These are phyloP conservation scores for Russula compacta DNA, from an alignment of 768 basidiomycete genomes.

Conservation along the genomic window DNA sequence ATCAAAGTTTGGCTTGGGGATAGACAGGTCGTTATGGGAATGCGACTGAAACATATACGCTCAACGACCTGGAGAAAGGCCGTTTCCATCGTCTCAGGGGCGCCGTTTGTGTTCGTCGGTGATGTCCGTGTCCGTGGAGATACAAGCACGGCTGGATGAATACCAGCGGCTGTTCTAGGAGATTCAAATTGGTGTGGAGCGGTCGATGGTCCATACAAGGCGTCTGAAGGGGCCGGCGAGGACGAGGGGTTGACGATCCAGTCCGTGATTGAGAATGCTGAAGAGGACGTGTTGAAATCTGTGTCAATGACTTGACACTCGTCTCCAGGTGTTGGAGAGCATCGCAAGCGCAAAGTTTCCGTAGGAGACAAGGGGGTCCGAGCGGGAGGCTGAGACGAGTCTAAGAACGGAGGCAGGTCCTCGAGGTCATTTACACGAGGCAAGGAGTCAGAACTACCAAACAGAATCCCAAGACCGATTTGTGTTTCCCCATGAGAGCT, in stretches of 20 bases:
- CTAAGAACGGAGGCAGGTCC: background rate
- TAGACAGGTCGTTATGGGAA: background rate
- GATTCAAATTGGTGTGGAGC: background rate
- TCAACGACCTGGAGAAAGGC: constrained; percentile 1
- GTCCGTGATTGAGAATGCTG: constrained; percentile 12
- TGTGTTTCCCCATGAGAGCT: background rate
- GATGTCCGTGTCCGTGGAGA: background rate
- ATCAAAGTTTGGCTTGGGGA: constrained; percentile 2
- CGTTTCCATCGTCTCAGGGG: background rate
- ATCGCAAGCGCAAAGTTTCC: background rate
- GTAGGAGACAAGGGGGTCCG: background rate
- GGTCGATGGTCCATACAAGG: background rate
- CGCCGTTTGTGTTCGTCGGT: background rate
- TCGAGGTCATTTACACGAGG: background rate
- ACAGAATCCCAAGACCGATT: constrained; percentile 17
- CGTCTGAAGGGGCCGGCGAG: constrained; percentile 1
- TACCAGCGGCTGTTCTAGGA: background rate
- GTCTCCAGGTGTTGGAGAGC: background rate
- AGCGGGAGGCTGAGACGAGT: background rate
- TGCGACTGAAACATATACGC: background rate
- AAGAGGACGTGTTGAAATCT: constrained; percentile 4
- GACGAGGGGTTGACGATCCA: constrained; percentile 13
- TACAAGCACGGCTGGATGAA: background rate
- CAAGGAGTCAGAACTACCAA: constrained; percentile 3
- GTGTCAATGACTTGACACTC: background rate